Percentiles rank a stretch among this genome's conserved stretches.
Conservation (phyloP, 1,284 basidiomycete species). For the Tausonia pullulans region DNA sequence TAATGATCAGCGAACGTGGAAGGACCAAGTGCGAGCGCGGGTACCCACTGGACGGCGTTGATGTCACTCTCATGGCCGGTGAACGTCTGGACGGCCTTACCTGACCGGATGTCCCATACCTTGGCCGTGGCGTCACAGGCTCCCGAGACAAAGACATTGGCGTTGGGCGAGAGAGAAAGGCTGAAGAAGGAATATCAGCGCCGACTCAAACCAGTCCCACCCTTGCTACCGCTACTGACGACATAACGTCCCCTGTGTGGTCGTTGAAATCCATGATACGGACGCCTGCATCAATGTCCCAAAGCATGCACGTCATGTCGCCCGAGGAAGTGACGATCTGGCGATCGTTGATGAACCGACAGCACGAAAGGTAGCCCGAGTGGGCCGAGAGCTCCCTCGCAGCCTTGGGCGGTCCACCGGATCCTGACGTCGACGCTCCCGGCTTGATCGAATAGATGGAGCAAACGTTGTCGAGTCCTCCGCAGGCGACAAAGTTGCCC, state of each 20-base stretch:
- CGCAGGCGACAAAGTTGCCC: slow-evolving; percentile 93
- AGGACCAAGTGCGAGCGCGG: slow-evolving; percentile 8
- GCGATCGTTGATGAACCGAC: slow-evolving; percentile 94
- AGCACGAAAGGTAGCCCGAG: slow-evolving; percentile 94
- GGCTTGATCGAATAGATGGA: slow-evolving; percentile 79
- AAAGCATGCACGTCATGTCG: slow-evolving; percentile 99
- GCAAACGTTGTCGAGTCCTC: slow-evolving; percentile 98
- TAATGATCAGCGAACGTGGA: slow-evolving; percentile 15
- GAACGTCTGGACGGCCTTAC: slow-evolving; percentile 95
- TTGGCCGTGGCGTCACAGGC: slow-evolving; percentile 97
- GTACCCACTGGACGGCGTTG: slow-evolving; percentile 86
- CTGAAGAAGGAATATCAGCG: slow-evolving; percentile 37
- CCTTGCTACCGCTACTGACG: slow-evolving; percentile 42
- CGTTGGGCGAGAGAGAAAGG: slow-evolving; percentile 83
- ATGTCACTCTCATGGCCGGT: slow-evolving; percentile 98
- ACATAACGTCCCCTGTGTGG: slow-evolving; percentile 99
- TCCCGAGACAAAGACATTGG: slow-evolving; percentile 94
- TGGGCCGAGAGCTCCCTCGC: slow-evolving; percentile 85
- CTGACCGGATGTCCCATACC: slow-evolving; percentile 95
- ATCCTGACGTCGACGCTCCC: slow-evolving; percentile 39
- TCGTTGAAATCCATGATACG: slow-evolving; percentile 94
- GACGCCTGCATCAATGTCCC: slow-evolving; percentile 96
- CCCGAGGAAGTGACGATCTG: slow-evolving; percentile 96
- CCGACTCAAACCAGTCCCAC: background rate
- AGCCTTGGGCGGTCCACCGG: slow-evolving; percentile 36